Evolutionary conservation across 163 green algal species (phyloP).

Genomic region (Scenedesmus sp.): DNA sequence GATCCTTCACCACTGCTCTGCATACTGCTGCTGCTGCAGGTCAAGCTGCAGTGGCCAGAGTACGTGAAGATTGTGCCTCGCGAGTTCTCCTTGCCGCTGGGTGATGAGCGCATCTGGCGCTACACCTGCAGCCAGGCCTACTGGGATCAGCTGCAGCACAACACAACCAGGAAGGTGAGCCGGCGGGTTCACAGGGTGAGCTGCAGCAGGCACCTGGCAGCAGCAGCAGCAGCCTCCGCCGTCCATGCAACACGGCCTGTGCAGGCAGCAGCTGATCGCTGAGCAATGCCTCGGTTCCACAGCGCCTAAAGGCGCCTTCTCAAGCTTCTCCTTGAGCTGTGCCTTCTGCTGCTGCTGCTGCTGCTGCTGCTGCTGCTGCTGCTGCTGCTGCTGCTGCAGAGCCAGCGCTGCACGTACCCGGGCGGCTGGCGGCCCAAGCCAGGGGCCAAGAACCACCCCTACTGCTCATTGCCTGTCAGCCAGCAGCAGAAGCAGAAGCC

Average conservation of each 20-base stretch:
- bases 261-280: no score
- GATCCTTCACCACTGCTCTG: no score
- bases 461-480: background rate
- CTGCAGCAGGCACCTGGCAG: no score
- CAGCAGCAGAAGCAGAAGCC: background rate
- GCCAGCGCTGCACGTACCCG: background rate
- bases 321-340: no score
- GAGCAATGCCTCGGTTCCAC: no score
- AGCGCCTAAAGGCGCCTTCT: no score
- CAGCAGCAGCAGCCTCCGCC: no score
- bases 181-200: background rate
- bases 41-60: slow-evolving; percentile 3
- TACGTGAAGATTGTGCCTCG: background rate
- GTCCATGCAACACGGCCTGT: no score
- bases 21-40: background rate
- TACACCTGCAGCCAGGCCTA: background rate
- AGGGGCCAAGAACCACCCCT: background rate
- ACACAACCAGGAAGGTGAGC: background rate
- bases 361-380: slow-evolving; percentile 12
- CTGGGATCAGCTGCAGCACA: background rate
- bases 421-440: slow-evolving; percentile 29
- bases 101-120: background rate
- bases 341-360: background rate
- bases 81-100: background rate
- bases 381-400: background rate